Evolutionary conservation across 306 rosid genomes (phyloP).

Genomic region (Trichosanthes cucumerina): DNA sequence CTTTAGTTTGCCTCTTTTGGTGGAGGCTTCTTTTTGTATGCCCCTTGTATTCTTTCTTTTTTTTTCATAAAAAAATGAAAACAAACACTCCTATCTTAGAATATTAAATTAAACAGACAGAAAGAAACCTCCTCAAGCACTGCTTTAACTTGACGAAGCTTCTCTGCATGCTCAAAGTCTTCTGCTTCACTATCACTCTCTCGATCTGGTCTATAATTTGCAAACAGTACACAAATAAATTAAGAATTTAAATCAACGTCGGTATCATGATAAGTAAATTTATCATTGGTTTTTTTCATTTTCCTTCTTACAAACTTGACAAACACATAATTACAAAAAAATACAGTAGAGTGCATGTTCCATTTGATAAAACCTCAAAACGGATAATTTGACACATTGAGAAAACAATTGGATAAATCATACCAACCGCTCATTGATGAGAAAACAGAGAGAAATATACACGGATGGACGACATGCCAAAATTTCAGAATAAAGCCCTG

Average conservation of each 20-base stretch:
- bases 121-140: slow-evolving; percentile 89
- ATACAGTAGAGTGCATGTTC: neutral
- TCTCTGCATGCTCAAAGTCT: slow-evolving; percentile 95
- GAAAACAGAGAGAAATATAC: neutral
- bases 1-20: neutral
- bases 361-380: neutral
- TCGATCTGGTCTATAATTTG: slow-evolving; percentile 56
- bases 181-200: slow-evolving; percentile 94
- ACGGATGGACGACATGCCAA: neutral
- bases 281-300: neutral
- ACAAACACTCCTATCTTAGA: neutral
- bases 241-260: neutral
- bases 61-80: neutral
- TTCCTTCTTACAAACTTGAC: neutral
- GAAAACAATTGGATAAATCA: neutral
- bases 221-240: slow-evolving; percentile 9
- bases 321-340: neutral
- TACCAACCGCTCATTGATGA: neutral
- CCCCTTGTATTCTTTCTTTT: neutral
- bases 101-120: neutral
- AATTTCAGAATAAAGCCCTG: neutral
- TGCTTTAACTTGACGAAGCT: slow-evolving; percentile 98
- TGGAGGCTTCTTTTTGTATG: neutral
- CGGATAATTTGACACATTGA: neutral
- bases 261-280: neutral